Evolutionary conservation across 2,329 filamentous ascomycete species (phyloP).

Genomic region (Cytospora paraplurivora): DNA sequence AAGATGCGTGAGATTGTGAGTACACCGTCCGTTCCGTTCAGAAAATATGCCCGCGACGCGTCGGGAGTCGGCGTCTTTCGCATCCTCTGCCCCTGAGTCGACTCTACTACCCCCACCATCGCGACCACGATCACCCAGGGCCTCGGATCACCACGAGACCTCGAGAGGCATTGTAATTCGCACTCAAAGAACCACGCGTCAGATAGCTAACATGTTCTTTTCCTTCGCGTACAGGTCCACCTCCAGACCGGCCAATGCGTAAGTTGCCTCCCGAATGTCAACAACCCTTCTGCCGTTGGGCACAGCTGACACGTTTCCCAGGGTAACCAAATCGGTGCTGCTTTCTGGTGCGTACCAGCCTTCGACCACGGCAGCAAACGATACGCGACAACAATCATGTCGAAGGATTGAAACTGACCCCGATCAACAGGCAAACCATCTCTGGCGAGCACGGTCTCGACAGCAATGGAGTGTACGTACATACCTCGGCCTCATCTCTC

Average conservation of each 20-base stretch:
- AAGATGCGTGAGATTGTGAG: conserved; percentile 77
- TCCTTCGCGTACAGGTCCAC: conserved; percentile 75
- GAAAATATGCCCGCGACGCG: conserved; percentile 31
- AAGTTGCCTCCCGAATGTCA: conserved; percentile 41
- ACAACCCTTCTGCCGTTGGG: conserved; percentile 1
- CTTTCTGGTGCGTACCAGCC: conserved; percentile 77
- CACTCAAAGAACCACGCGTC: conserved; percentile 27
- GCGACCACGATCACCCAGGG: conserved; percentile 24
- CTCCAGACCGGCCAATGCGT: conserved; percentile 99
- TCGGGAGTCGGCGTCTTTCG: conserved; percentile 28
- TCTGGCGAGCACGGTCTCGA: conserved; percentile 95
- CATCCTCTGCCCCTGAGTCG: conserved; percentile 33
- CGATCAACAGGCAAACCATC: conserved; percentile 68
- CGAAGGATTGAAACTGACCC: conserved; percentile 42
- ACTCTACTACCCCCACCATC: conserved; percentile 33
- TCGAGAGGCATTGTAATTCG: conserved; percentile 7
- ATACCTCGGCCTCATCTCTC: conserved; percentile 41
- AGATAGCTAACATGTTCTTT: conserved; percentile 56
- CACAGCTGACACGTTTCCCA: conserved; percentile 43
- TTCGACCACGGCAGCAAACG: conserved; percentile 5
- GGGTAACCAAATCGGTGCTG: conserved; percentile 99
- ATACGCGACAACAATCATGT: conserved; percentile 12
- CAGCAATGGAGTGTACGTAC: conserved; percentile 90
- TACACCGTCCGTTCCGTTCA: conserved; percentile 34
- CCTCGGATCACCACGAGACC: conserved; percentile 11